Evolutionary conservation across 108 stramenopile species (phyloP).

Genomic region (Discostella stelligeroides): DNA sequence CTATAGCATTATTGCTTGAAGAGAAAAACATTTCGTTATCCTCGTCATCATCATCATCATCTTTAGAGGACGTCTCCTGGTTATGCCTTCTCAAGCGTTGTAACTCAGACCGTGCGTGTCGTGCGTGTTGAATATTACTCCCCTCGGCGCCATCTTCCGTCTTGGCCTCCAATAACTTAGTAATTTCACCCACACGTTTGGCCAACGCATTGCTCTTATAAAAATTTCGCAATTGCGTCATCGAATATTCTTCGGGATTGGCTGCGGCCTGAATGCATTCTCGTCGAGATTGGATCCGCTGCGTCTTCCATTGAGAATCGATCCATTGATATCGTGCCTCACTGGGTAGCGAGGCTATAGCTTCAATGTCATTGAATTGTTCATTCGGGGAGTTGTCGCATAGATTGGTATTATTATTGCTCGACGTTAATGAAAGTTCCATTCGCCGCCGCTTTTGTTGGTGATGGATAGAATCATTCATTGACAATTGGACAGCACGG

Average conservation of each 20-base stretch:
- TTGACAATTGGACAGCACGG: conserved; percentile 42
- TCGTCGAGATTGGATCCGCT: conserved; percentile 81
- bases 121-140: neutral
- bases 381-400: too few species aligned
- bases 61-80: conserved; percentile 6
- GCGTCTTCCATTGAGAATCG: conserved; percentile 55
- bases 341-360: conserved; percentile 78
- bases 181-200: conserved; percentile 50
- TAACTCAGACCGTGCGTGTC: neutral
- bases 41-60: conserved; percentile 24
- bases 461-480: conserved; percentile 31
- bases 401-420: too few species aligned
- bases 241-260: conserved; percentile 85
- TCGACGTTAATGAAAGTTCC: too few species aligned
- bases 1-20: conserved; percentile 2
- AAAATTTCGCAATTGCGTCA: conserved; percentile 91
- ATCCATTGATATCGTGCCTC: conserved; percentile 58
- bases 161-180: conserved; percentile 27
- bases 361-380: too few species aligned
- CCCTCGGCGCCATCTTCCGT: conserved; percentile 18
- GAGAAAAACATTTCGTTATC: conserved; percentile 21
- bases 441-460: conserved; percentile 5
- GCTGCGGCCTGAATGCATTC: conserved; percentile 94
- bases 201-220: conserved; percentile 72
- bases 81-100: conserved; percentile 9